Evolutionary conservation across 805 yeast genomes (phyloP), one percentile per base, ranked within the genome.

Genomic region (Saccharomycopsis sp.): DNA sequence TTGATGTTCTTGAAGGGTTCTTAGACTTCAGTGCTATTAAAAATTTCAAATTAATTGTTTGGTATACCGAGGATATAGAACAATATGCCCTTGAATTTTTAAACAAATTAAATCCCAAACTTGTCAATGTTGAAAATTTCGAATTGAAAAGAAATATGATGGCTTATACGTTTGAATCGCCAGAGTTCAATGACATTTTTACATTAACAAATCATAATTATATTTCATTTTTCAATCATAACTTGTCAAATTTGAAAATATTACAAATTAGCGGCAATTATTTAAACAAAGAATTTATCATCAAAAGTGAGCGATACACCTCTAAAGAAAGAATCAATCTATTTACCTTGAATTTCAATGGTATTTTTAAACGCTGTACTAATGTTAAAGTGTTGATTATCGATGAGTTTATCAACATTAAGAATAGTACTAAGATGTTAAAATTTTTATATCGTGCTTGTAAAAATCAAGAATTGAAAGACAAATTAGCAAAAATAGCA

Each of bases 11-110:
- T 2, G 27, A 29, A 11, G 37, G 33, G 11, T 37, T 46, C 31
- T 22, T 46, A 11, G 38, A 46, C 5, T 46, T 46, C 27, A 9
- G 5, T 4, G 13, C 41, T 22, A 36, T 46, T 14, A 32, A 35
- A 27, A 46, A 46, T 27, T 46, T 46, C 33, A 46, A 46, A 33
- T 28, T 46, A 4, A 28, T 46, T 1, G 9, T 46, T 24, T 46
- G 50, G 50, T 46, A 46, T 38, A 41, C 46, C 16, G 47, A 46
- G 22, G 35, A 41, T 20, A 46, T 44, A 27, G 50, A 46, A 22
- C 27, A n/a, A 16, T 46, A 37, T 32, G 50, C 37, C 6, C 6
- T 41, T n/a, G 24, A 46, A 9, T 46, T 46, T 16, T 22, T 46
- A 6, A 13, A 38, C 13, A 28, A 46, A 26, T 21, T 46, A 7